Base-by-base conservation (phyloP, 139 green algal species). In the Volvox africanus region DNA sequence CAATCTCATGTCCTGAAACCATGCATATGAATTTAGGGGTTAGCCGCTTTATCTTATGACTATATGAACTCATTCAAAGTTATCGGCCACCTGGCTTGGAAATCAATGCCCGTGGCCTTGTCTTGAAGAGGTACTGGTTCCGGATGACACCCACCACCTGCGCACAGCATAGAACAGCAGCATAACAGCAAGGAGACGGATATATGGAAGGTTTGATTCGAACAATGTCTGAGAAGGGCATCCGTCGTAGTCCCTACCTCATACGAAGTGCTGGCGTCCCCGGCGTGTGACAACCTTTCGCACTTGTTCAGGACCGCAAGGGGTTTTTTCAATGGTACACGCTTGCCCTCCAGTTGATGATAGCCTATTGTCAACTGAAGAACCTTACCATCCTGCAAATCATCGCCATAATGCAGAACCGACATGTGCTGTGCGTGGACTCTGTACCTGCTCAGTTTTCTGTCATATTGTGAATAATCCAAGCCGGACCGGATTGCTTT, bases 101-200 rank as follows among this genome's bases (percentile, higher is more conserved):
- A 37, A 99, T 99, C 0, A 99, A 84, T 1, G 97, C 91, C 5
- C 93, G 93, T 30, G 97, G 97, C 35, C 97, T 88, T 0, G 92
- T 96, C 88, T 98, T 99, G 92, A 99, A 99, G 26, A 98, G 84
- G 71, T 95, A 97, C 94, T 98, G 97, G 80, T 95, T 81, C 6
- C 94, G 93, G 21, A 99, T 92, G 11, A 99, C 93, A 19, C 97
- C 97, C 35, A 97, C 83, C 0, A 97, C 94, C 96, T 97, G 88
- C 75, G 88, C 24, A 30, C 71, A 24, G 65, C 5, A 73, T 73
- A 12, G 65, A 73, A 24, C 5, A 5, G 65, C 65, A 5, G 65
- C 65, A 12, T 12, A 73, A 12, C 65, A 55, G 44, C 44, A 55
- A 14, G 11, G 67, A 26, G 11, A 14, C 9, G 22, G 14, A 26